These are phyloP conservation scores for Lenwebbia sp. DNA, from an alignment of 345 rosid genomes.

Conservation along the genomic window DNA sequence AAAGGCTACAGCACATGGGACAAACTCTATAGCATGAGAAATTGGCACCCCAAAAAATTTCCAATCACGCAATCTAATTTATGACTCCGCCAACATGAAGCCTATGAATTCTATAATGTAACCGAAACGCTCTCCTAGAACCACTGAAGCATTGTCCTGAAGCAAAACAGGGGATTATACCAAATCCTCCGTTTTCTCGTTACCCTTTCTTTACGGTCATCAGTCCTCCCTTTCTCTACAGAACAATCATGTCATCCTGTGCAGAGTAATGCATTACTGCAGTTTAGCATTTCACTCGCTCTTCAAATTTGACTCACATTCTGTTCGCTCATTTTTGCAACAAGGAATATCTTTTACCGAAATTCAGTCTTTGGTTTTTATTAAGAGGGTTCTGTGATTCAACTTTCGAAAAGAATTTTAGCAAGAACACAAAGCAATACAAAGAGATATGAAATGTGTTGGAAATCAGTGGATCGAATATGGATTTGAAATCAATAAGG, in stretches of 20 bases:
- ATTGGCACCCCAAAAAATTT: neutral
- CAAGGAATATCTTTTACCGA: too few species aligned
- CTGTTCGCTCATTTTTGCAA: too few species aligned
- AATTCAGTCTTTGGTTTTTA: too few species aligned
- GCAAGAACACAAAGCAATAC: too few species aligned
- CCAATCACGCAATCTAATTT: neutral
- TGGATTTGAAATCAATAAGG: too few species aligned
- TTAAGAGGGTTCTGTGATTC: too few species aligned
- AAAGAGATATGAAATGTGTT: too few species aligned
- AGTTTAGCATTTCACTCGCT: neutral
- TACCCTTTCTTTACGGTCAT: neutral
- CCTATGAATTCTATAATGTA: neutral
- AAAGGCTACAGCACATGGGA: too few species aligned
- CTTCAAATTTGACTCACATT: constrained; percentile 2
- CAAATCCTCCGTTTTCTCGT: neutral
- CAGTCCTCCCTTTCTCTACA: neutral
- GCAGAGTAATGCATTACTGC: neutral
- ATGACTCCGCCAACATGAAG: neutral
- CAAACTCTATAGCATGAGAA: neutral
- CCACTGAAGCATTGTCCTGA: neutral
- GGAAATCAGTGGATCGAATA: too few species aligned
- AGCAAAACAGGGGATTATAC: neutral
- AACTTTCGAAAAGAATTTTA: too few species aligned
- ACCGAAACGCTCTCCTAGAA: neutral
- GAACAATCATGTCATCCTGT: neutral